Conservation (phyloP, 345 rosid species). For the Litchi chinensis region DNA sequence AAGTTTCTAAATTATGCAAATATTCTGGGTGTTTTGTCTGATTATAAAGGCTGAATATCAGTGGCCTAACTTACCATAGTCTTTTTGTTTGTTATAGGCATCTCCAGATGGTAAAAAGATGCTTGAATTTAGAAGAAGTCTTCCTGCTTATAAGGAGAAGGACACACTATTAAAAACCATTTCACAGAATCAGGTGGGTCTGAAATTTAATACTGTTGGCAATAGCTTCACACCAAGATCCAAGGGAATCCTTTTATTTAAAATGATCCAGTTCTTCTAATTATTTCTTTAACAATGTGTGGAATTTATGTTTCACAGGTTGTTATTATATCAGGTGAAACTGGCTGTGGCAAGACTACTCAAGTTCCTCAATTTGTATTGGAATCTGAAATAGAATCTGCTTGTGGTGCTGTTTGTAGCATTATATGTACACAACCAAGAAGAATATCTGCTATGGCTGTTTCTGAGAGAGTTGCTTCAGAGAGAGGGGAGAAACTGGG, state of each 20-base stretch:
- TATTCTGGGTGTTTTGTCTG: not conserved
- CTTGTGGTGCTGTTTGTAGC: slow-evolving; percentile 74
- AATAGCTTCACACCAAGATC: slow-evolving; percentile 4
- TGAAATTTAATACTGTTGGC: not conserved
- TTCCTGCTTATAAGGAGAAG: slow-evolving; percentile 83
- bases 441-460: slow-evolving; percentile 89
- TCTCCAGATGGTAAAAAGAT: slow-evolving; percentile 70
- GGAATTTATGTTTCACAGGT: slow-evolving; percentile 51
- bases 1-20: not conserved
- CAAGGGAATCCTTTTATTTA: not conserved
- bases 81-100: slow-evolving; percentile 41
- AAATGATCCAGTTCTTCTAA: not conserved
- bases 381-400: slow-evolving; percentile 74
- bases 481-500: slow-evolving; percentile 97
- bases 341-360: slow-evolving; percentile 99
- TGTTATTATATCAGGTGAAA: slow-evolving; percentile 86
- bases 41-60: not conserved
- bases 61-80: slow-evolving; percentile 1
- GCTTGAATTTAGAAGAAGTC: slow-evolving; percentile 65
- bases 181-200: slow-evolving; percentile 71
- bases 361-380: slow-evolving; percentile 91
- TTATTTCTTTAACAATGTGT: slow-evolving; percentile 6
- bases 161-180: slow-evolving; percentile 60
- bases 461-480: slow-evolving; percentile 90
- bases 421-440: slow-evolving; percentile 97